phyloP scores from a whole-genome alignment of 345 rosid genomes.

The Isatis tinctoria region DNA sequence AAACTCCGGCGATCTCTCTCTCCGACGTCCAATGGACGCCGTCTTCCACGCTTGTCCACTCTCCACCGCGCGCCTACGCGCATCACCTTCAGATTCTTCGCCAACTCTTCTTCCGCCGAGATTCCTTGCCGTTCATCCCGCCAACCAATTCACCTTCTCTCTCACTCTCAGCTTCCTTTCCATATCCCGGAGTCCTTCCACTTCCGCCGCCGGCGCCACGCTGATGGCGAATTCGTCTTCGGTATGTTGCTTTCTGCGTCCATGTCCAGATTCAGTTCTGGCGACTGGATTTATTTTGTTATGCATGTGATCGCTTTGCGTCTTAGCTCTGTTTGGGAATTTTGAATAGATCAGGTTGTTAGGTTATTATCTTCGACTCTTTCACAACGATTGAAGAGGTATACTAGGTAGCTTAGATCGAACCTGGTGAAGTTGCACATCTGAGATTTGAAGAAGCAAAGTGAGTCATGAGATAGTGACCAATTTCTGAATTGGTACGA shows the following conservation, averaged over 20 bases:
- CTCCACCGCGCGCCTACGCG: constrained; percentile 36
- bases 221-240: constrained; percentile 53
- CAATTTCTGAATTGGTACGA: neutral
- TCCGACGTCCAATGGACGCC: constrained; percentile 43
- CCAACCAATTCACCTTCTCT: constrained; percentile 19
- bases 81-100: constrained; percentile 26
- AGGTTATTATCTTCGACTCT: neutral
- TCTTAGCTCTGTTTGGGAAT: neutral
- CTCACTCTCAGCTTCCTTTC: constrained; percentile 5
- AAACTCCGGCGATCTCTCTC: constrained; percentile 19
- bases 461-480: neutral
- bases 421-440: neutral
- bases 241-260: constrained; percentile 29
- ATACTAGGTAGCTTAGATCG: neutral
- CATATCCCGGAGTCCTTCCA: constrained; percentile 30
- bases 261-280: neutral
- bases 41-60: constrained; percentile 28
- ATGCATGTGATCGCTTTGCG: constrained; percentile 11
- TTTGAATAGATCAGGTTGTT: neutral
- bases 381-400: neutral
- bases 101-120: constrained; percentile 30
- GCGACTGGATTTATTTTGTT: neutral
- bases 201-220: constrained; percentile 38
- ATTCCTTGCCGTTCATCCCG: constrained; percentile 30
- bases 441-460: neutral